Conservation (phyloP, 192 early-diverging fungal genomes). For the Funneliformis geosporum region DNA sequence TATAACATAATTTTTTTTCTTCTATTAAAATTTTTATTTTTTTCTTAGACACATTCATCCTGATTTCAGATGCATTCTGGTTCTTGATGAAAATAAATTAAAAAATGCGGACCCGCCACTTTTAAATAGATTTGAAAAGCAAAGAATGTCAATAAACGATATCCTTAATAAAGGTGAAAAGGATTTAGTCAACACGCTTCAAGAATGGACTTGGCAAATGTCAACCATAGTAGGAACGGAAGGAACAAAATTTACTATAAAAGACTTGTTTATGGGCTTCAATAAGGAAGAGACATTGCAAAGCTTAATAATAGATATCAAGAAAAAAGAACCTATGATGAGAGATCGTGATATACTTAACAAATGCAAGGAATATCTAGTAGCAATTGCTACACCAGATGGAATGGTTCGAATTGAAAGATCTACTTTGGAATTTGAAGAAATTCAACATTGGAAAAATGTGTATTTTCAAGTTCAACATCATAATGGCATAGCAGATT, state of each 20-base stretch:
- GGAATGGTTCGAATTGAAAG: constrained; percentile 5
- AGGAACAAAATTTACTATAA: not conserved
- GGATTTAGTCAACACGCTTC: not conserved
- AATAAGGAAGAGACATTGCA: constrained; percentile 27
- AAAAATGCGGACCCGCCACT: too few relatives aligned
- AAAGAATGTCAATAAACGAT: constrained; percentile 28
- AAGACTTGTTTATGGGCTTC: constrained; percentile 28
- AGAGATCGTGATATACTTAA: not conserved
- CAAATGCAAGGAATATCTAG: constrained; percentile 15
- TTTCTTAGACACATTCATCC: too few relatives aligned
- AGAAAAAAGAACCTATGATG: not conserved
- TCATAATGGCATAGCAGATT: not conserved
- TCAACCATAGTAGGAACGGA: not conserved
- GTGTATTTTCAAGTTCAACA: constrained; percentile 10
- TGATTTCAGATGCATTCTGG: too few relatives aligned
- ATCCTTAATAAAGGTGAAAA: not conserved
- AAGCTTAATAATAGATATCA: constrained; percentile 28
- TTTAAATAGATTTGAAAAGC: not conserved
- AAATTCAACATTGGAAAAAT: not conserved
- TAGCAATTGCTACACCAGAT: constrained; percentile 21
- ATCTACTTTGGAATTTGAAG: constrained; percentile 7
- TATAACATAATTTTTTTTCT: too few relatives aligned
- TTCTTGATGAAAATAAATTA: too few relatives aligned
- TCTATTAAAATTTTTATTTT: too few relatives aligned
- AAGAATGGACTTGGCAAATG: constrained; percentile 3